Evolutionary conservation across 2,329 filamentous ascomycete genomes (phyloP), one percentile per base, ranked within the genome.

Genomic region (Daldinia eschscholtzii): DNA sequence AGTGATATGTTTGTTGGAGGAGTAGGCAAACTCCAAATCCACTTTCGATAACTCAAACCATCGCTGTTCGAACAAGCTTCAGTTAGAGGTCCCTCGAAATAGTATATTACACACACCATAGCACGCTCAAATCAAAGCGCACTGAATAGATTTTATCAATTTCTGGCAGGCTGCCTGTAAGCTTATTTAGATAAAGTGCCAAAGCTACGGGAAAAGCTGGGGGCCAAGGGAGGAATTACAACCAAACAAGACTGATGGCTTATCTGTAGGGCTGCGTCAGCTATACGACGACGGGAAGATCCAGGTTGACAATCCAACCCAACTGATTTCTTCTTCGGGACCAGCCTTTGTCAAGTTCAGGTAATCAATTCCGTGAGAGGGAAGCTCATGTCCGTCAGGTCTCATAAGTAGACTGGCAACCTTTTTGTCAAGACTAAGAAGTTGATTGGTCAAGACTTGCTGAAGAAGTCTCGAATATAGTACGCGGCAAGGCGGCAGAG

Each of bases 261-360:
- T 67, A 61, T 69, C 69, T 69, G 66, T 71, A 71, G 69, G 69
- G 69, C 69, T 71, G 69, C 69, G 69, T 71, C 66, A 71, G 64
- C 58, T 67, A 70, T 70, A 71, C 69, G 60, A 67, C 61, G 61
- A 39, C 70, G 67, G 70, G 64, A 72, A 64, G 64, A 72, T 70
- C 67, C 64, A 72, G 67, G 56, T 59, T 66, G 70, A 52, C 70
- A 68, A 70, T 70, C 67, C 67, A 70, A 72, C 67, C 67, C 67
- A 65, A 70, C 33, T 33, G 15, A 35, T 64, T 57, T 57, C 61
- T 56, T 52, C 39, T 48, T 64, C 42, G 64, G 67, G 55, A 65
- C 60, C 63, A 41, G 61, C 61, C 53, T 71, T 69, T 69, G 66
- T 69, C 69, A 71, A 66, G 20, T 50, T 71, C 61, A 68, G 57